Conservation (phyloP, 1,284 basidiomycete species). For the Melampsora abietis-canadensis region DNA sequence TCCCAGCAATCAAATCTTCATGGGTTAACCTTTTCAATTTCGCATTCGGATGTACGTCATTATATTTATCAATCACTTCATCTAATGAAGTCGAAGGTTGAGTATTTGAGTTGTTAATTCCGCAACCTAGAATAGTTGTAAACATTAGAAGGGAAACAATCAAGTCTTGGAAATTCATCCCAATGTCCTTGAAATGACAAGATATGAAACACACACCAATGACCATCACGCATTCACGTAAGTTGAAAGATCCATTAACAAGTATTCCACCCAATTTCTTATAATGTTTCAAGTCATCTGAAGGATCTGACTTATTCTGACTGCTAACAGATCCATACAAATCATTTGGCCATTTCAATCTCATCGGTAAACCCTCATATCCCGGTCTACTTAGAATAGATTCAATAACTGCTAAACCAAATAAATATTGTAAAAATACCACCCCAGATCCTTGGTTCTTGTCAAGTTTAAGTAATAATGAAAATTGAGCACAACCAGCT, state of each 20-base stretch:
- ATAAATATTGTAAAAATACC: constrained; percentile 94
- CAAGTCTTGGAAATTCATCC: background rate
- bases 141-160: background rate
- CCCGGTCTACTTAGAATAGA: constrained; percentile 60
- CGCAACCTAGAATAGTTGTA: constrained; percentile 65
- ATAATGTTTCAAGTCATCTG: constrained; percentile 51
- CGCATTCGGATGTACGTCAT: constrained; percentile 57
- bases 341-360: constrained; percentile 98
- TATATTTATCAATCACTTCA: constrained; percentile 17
- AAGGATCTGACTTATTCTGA: constrained; percentile 55
- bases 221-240: constrained; percentile 49
- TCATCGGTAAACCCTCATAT: constrained; percentile 60
- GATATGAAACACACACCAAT: constrained; percentile 23
- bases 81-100: constrained; percentile 72
- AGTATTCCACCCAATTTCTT: constrained; percentile 83
- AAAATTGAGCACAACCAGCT: constrained; percentile 72
- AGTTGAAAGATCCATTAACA: constrained; percentile 80
- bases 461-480: constrained; percentile 67
- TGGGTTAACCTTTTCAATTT: constrained; percentile 59
- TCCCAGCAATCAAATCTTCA: constrained; percentile 71
- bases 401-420: constrained; percentile 81
- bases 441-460: constrained; percentile 65
- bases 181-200: background rate
- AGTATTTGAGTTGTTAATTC: constrained; percentile 79
- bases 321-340: constrained; percentile 68